phyloP scores from a whole-genome alignment of 805 yeast species.

The Zygotorulaspora florentina region DNA sequence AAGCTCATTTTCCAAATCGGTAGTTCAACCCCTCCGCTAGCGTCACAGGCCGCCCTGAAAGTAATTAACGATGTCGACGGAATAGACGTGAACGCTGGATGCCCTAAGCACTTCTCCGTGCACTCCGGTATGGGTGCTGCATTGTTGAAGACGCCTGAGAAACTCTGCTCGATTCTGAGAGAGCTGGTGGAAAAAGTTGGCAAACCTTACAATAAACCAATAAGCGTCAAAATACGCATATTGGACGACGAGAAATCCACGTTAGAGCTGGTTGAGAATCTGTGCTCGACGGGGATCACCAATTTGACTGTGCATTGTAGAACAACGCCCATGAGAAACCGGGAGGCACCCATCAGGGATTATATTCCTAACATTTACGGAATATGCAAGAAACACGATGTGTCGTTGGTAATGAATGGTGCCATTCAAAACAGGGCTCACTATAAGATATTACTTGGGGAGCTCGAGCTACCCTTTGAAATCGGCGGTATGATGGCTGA shows the following conservation, averaged over 20 bases:
- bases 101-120: slow-evolving; percentile 92
- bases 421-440: slow-evolving; percentile 56
- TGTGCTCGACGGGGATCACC: slow-evolving; percentile 73
- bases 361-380: slow-evolving; percentile 58
- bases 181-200: slow-evolving; percentile 79
- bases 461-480: slow-evolving; percentile 45
- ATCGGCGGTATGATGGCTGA: slow-evolving; percentile 95
- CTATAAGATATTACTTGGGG: slow-evolving; percentile 45
- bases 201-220: slow-evolving; percentile 66
- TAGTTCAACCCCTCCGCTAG: slow-evolving; percentile 74
- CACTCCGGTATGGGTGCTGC: slow-evolving; percentile 99
- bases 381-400: slow-evolving; percentile 56
- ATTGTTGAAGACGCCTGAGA: slow-evolving; percentile 73
- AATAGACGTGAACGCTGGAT: slow-evolving; percentile 91
- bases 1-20: slow-evolving; percentile 87
- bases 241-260: slow-evolving; percentile 62
- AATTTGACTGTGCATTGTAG: slow-evolving; percentile 92
- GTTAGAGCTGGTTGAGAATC: slow-evolving; percentile 49
- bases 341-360: slow-evolving; percentile 75
- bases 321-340: slow-evolving; percentile 79
- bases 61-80: slow-evolving; percentile 87
- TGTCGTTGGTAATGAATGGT: slow-evolving; percentile 81
- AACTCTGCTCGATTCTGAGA: slow-evolving; percentile 61
- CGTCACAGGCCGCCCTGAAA: slow-evolving; percentile 80
- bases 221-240: slow-evolving; percentile 85